Evolutionary conservation across 169 alveolate species (phyloP).

Genomic region (Eimeria nieschulzi): DNA sequence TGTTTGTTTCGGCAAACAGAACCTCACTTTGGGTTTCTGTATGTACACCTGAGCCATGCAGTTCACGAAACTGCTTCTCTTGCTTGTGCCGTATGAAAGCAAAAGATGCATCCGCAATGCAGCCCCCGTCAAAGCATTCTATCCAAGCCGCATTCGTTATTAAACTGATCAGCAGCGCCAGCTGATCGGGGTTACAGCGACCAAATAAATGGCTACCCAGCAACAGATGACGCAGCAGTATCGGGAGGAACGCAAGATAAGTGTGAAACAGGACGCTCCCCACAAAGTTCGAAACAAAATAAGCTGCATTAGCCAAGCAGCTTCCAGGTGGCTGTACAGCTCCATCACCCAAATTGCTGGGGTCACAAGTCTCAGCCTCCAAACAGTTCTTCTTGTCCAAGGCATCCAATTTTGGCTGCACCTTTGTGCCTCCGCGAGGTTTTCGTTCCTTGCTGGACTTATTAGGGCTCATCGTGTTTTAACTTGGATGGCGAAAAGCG

Average conservation of each 20-base stretch:
- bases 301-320: not conserved
- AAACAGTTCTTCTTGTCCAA: not conserved
- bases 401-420: not conserved
- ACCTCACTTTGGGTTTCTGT: too few species aligned
- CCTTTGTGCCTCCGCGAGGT: not conserved
- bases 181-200: constrained; percentile 39
- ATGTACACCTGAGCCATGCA: constrained; percentile 1
- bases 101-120: constrained; percentile 53
- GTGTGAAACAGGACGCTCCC: constrained; percentile 24
- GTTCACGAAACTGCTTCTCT: constrained; percentile 33
- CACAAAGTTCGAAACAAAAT: not conserved
- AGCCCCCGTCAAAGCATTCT: not conserved
- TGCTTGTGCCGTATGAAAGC: constrained; percentile 34
- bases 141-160: constrained; percentile 45
- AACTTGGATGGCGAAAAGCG: not conserved
- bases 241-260: constrained; percentile 52
- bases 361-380: not conserved
- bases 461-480: constrained; percentile 1
- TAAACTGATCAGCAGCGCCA: constrained; percentile 9
- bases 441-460: not conserved
- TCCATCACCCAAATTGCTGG: not conserved
- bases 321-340: not conserved
- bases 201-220: not conserved
- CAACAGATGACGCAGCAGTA: not conserved
- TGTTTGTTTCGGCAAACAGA: too few species aligned